phyloP scores from a whole-genome alignment of 1,139 yeast species.

The Spathaspora sp. region DNA sequence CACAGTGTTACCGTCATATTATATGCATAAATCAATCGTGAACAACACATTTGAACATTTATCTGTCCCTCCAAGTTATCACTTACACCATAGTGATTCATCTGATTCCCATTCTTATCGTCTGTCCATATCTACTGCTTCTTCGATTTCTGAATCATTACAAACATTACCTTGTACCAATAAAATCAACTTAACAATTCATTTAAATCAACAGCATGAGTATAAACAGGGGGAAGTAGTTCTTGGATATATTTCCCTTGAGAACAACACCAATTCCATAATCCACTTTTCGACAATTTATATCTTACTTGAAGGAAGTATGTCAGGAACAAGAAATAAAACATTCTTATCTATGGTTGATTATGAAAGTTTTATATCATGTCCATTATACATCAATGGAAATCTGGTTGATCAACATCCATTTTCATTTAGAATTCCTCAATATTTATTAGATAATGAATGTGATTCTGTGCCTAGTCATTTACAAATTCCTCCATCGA shows the following conservation, averaged over 20 bases:
- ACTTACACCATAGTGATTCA: slow-evolving; percentile 1
- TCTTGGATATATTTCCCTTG: slow-evolving; percentile 5
- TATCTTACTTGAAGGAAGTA: slow-evolving; percentile 10
- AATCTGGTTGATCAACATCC: slow-evolving; percentile 2
- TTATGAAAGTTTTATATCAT: slow-evolving; percentile 5
- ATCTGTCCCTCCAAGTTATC: slow-evolving; percentile 9
- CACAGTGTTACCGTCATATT: slow-evolving; percentile 11
- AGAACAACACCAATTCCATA: not conserved
- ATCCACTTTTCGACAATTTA: slow-evolving; percentile 8
- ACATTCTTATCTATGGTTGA: slow-evolving; percentile 11
- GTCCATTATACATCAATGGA: not conserved
- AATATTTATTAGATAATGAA: slow-evolving; percentile 10
- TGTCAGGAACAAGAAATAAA: slow-evolving; percentile 1
- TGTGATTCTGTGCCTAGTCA: slow-evolving; percentile 8
- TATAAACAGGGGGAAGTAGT: slow-evolving; percentile 10
- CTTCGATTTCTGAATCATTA: slow-evolving; percentile 3
- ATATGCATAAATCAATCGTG: slow-evolving; percentile 10
- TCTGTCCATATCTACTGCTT: slow-evolving; percentile 3
- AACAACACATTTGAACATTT: slow-evolving; percentile 4
- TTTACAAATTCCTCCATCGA: slow-evolving; percentile 10
- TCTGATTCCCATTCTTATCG: not conserved
- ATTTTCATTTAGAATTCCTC: slow-evolving; percentile 9
- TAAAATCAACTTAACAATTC: not conserved
- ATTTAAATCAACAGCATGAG: slow-evolving; percentile 4
- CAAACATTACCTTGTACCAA: not conserved